These are phyloP conservation scores for Solanum pimpinellifolium DNA, from an alignment of 257 asterid genomes.

Conservation along the genomic window DNA sequence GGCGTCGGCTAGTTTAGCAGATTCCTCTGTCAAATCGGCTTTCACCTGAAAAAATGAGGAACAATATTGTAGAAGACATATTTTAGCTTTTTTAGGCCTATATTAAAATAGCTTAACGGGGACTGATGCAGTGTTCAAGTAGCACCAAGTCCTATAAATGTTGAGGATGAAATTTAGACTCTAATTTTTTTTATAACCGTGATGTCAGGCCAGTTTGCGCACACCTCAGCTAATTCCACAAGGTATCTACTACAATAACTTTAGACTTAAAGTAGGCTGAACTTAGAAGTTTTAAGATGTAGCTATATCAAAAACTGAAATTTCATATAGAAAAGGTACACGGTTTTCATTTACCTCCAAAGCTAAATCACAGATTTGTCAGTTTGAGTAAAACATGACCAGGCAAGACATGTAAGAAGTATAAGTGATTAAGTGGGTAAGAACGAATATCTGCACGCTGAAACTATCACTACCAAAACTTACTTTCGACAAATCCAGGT, in stretches of 20 bases:
- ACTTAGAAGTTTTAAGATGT: background rate
- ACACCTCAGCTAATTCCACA: background rate
- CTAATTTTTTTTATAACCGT: background rate
- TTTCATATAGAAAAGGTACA: background rate
- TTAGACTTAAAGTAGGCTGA: background rate
- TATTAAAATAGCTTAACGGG: background rate
- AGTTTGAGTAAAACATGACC: background rate
- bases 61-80: background rate
- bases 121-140: background rate
- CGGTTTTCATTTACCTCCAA: background rate
- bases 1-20: constrained; percentile 61
- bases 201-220: background rate
- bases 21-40: constrained; percentile 84
- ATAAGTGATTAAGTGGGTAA: background rate
- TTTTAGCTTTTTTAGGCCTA: background rate
- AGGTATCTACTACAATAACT: background rate
- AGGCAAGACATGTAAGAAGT: background rate
- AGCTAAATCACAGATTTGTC: background rate
- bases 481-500: background rate
- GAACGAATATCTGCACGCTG: background rate
- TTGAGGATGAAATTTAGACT: background rate
- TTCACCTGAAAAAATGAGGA: constrained; percentile 40
- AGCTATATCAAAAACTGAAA: background rate
- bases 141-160: background rate
- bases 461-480: background rate